A percentile compares a stretch with the other conserved stretches of the same genome.
Conservation (phyloP, 805 yeast genomes). For the Maudiozyma bulderi region DNA sequence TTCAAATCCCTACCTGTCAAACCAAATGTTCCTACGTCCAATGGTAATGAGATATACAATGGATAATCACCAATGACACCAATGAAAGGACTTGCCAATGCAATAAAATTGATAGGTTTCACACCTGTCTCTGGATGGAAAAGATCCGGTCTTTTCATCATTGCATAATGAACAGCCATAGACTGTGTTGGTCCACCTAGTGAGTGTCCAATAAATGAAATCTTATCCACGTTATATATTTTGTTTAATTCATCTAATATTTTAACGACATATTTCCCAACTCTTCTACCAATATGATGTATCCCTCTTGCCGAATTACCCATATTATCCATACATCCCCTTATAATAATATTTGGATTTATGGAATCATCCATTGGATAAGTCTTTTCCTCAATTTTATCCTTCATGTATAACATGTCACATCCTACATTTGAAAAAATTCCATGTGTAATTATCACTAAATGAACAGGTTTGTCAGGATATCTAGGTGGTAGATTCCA, state of each 20-base stretch:
- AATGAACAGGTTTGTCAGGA: constrained; percentile 54
- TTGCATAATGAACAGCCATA: constrained; percentile 75
- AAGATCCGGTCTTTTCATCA: constrained; percentile 52
- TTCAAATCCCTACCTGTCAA: constrained; percentile 87
- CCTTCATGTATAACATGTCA: constrained; percentile 83
- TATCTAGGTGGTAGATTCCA: constrained; percentile 64
- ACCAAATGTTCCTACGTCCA: constrained; percentile 86
- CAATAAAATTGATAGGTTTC: constrained; percentile 68
- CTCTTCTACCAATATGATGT: constrained; percentile 68
- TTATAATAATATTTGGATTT: constrained; percentile 53
- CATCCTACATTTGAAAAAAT: constrained; percentile 83
- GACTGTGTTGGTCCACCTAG: constrained; percentile 89
- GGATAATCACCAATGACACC: constrained; percentile 90
- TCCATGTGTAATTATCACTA: constrained; percentile 85
- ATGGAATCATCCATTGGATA: constrained; percentile 10
- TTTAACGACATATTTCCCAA: constrained; percentile 55
- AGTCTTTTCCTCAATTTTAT: constrained; percentile 48
- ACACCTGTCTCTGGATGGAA: constrained; percentile 37
- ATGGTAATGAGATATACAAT: constrained; percentile 67
- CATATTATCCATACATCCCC: constrained; percentile 76
- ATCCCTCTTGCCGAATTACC: constrained; percentile 88
- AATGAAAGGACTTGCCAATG: constrained; percentile 79
- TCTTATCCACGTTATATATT: constrained; percentile 39
- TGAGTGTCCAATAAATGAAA: constrained; percentile 89
- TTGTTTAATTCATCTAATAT: constrained; percentile 38